These are phyloP conservation scores for Pistacia integerrima DNA, from an alignment of 345 rosid genomes.

Conservation along the genomic window DNA sequence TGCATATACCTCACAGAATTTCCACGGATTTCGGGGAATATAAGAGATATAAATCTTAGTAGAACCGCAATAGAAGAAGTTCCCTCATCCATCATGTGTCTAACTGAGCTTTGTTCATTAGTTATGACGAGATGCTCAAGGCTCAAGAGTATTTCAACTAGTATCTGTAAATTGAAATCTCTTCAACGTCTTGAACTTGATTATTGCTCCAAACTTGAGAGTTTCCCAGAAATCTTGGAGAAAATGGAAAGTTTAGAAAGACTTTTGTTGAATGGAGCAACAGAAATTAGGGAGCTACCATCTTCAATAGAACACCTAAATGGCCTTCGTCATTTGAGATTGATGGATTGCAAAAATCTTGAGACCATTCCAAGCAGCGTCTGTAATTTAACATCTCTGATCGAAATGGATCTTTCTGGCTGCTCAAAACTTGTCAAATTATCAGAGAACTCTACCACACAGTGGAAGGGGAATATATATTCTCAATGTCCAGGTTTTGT, in stretches of 20 bases:
- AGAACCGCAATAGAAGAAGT: no score
- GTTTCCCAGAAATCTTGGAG: no score
- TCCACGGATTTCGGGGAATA: slow-evolving; percentile 9
- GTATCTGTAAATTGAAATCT: no score
- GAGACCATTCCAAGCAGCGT: no score
- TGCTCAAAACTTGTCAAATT: slow-evolving; percentile 7
- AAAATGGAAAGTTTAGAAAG: background rate
- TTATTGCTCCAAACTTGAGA: no score
- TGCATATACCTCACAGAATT: no score
- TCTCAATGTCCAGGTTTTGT: background rate
- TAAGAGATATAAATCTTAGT: no score
- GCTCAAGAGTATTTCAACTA: no score
- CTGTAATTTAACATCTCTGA: background rate
- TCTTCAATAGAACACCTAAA: background rate
- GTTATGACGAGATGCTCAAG: no score
- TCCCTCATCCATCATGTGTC: no score
- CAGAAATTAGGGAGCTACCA: slow-evolving; percentile 8
- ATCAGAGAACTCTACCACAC: background rate
- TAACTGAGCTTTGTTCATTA: no score
- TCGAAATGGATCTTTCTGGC: background rate
- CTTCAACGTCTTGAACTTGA: no score
- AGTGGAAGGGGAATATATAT: background rate
- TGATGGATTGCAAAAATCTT: slow-evolving; percentile 6
- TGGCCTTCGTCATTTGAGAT: background rate
- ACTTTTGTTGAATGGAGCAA: slow-evolving; percentile 1